Conservation (phyloP, 106 monocot species). For the Triglochin maritima region DNA sequence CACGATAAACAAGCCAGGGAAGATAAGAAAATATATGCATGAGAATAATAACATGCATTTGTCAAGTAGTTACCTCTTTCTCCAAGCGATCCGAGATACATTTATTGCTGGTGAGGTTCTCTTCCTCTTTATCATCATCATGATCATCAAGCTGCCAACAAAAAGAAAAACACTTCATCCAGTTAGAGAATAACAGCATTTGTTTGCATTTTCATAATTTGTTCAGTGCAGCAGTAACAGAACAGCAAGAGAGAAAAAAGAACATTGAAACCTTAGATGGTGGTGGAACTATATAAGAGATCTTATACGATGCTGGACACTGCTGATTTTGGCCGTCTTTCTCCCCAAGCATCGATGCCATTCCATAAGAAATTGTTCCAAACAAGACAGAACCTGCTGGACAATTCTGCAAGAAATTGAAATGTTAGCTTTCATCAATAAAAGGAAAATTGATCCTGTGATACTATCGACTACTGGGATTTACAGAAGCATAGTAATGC, state of each 20-base stretch:
- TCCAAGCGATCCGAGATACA: constrained; percentile 50
- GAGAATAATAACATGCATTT: background rate
- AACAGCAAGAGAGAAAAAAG: background rate
- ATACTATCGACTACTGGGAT: background rate
- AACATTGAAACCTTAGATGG: constrained; percentile 30
- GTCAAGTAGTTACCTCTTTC: constrained; percentile 49
- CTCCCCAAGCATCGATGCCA: constrained; percentile 31
- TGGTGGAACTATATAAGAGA: constrained; percentile 68
- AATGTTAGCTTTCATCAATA: background rate
- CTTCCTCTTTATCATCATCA: constrained; percentile 42
- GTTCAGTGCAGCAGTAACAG: too few relatives aligned
- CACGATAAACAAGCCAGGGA: too few relatives aligned
- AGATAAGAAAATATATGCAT: too few relatives aligned
- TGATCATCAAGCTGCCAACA: constrained; percentile 42
- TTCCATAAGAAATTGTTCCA: constrained; percentile 81
- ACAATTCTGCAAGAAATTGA: constrained; percentile 44
- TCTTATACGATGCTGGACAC: constrained; percentile 47
- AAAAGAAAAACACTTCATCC: constrained; percentile 3
- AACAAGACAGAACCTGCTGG: constrained; percentile 55
- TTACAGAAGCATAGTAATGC: too few relatives aligned
- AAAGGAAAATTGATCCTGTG: background rate
- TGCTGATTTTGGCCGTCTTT: constrained; percentile 38
- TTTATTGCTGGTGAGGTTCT: constrained; percentile 18
- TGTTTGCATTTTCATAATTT: too few relatives aligned
- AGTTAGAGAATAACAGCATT: background rate